Conservation (phyloP, 2,329 filamentous ascomycete genomes). For the Colletotrichum camelliae region DNA sequence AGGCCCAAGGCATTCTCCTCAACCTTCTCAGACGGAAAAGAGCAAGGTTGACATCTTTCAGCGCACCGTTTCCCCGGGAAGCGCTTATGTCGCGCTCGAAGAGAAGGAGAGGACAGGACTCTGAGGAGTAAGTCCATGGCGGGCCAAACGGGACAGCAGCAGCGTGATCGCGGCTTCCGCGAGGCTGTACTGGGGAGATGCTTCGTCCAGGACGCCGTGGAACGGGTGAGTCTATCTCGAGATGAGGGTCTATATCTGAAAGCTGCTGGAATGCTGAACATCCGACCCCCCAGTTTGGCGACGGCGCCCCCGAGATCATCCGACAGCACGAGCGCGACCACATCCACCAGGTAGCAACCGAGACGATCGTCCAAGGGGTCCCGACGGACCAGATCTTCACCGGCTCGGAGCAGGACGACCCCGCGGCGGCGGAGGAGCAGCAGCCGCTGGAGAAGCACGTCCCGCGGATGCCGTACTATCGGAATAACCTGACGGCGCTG, state of each 20-base stretch:
- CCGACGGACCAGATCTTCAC: slow-evolving; percentile 12
- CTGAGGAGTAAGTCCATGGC: slow-evolving; percentile 21
- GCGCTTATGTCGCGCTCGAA: slow-evolving; percentile 21
- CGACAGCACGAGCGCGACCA: slow-evolving; percentile 38
- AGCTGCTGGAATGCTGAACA: background rate
- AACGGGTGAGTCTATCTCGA: slow-evolving; percentile 35
- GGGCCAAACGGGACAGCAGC: background rate
- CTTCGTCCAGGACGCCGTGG: slow-evolving; percentile 39
- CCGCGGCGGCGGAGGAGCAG: background rate
- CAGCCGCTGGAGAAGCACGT: slow-evolving; percentile 15
- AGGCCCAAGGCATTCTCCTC: background rate
- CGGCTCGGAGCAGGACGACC: background rate
- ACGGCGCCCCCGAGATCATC: slow-evolving; percentile 35
- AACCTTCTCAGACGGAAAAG: background rate
- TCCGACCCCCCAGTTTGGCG: slow-evolving; percentile 37
- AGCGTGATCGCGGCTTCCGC: slow-evolving; percentile 21
- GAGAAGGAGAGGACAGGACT: slow-evolving; percentile 11
- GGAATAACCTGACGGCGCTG: slow-evolving; percentile 63
- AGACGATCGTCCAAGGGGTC: slow-evolving; percentile 10
- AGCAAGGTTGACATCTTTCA: background rate
- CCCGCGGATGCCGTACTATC: slow-evolving; percentile 39
- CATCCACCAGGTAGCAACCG: slow-evolving; percentile 23
- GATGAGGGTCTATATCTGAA: too few species aligned
- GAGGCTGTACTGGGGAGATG: slow-evolving; percentile 39
- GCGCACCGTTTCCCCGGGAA: background rate